phyloP scores from a whole-genome alignment of 2,329 filamentous ascomycete genomes.

The Amesomyces nigricolor region DNA sequence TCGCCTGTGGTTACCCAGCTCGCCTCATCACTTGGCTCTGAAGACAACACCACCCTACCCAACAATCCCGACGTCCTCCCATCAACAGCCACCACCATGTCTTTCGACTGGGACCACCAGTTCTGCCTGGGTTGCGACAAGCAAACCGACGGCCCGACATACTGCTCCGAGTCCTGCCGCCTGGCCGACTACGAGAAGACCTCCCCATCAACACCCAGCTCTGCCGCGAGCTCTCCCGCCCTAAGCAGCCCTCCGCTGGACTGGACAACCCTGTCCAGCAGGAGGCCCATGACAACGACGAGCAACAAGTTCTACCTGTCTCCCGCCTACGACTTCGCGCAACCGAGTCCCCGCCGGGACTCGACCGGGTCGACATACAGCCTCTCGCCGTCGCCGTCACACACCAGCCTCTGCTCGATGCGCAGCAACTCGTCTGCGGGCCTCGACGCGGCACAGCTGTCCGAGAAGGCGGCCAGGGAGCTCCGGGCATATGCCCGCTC shows the following conservation, averaged over 20 bases:
- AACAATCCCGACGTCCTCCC: background rate
- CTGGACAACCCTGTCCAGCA: slow-evolving; percentile 36
- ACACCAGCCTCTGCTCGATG: slow-evolving; percentile 78
- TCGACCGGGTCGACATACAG: slow-evolving; percentile 27
- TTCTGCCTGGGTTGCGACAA: slow-evolving; percentile 93
- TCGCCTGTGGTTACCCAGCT: background rate
- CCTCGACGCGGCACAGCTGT: slow-evolving; percentile 54
- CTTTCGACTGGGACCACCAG: slow-evolving; percentile 73
- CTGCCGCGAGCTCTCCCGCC: slow-evolving; percentile 53
- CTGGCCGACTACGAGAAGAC: slow-evolving; percentile 80
- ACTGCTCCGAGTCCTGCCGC: slow-evolving; percentile 89
- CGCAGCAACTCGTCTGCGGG: slow-evolving; percentile 53
- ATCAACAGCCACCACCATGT: slow-evolving; percentile 38
- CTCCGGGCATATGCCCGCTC: slow-evolving; percentile 80
- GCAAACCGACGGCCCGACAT: slow-evolving; percentile 74
- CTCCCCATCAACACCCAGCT: slow-evolving; percentile 46
- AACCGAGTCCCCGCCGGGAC: slow-evolving; percentile 34
- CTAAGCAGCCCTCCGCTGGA: slow-evolving; percentile 47
- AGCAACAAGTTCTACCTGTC: slow-evolving; percentile 59
- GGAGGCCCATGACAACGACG: slow-evolving; percentile 30
- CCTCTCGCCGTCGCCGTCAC: slow-evolving; percentile 68
- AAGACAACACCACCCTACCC: background rate
- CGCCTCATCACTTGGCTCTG: background rate
- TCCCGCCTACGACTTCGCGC: slow-evolving; percentile 70
- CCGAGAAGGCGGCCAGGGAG: slow-evolving; percentile 71